Base-by-base conservation (phyloP, 1,139 yeast genomes). In the Taphrina pruni region DNA sequence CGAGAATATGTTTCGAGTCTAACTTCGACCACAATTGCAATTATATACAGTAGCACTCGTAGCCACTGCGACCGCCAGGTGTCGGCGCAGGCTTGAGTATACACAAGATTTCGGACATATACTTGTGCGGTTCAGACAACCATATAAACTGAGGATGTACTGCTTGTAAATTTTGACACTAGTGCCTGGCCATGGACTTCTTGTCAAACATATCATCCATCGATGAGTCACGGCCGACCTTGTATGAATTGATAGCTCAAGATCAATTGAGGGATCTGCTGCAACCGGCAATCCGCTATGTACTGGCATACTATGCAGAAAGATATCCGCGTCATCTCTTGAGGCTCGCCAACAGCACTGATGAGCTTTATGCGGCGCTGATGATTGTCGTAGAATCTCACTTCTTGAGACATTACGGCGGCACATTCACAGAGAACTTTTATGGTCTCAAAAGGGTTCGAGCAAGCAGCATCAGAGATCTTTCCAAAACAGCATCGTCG, bases 361-460 rank as follows among this genome's bases (percentile, higher is more conserved):
- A 93, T 76, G 97, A 90, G 79, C 74, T 91, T 46, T 89, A 88
- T 74, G 78, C 88, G 11, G 73, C 85, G 1, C 73, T 88, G 4
- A 81, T 94, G 76, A 87, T 90, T 0, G 73, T 84, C n/a, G 81
- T 93, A 0, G 97, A 94, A 77, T 88, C 87, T 82, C 84, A 85
- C 73, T 90, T 88, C 74, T 77, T 93, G 65, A 84, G 81, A 68
- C 82, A 83, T 69, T 90, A 96, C 91, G 93, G 90, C 75, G 87
- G 96, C 0, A 86, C 95, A 1, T 91, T 94, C 74, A 90, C 97
- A 0, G 98, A 93, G 77, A 90, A 90, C 77, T 94, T 93, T 76
- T 93, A 94, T 76, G 98, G 97, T 1, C 79, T 94, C 73, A 91
- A 92, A 76, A 80, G 96, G 66, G 86, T 86, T 9, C 74, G 77